Evolutionary conservation across 352 stramenopile species (phyloP).

Genomic region (Plasmopara halstedii): DNA sequence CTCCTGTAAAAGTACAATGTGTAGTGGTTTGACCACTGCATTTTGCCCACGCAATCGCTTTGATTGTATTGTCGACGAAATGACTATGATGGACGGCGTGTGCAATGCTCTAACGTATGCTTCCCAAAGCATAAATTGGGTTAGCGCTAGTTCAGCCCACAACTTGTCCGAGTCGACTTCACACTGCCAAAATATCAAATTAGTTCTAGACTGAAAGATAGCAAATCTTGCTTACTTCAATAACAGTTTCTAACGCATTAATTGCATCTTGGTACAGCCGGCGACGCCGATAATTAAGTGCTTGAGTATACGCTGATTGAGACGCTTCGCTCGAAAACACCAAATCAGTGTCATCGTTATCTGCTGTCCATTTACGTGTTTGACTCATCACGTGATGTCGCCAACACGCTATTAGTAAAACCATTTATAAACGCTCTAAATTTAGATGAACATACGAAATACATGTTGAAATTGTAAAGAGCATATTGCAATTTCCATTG

Average conservation of each 20-base stretch:
- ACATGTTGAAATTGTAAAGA: too few relatives aligned
- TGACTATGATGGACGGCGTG: slow-evolving; percentile 21
- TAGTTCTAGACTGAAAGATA: too few relatives aligned
- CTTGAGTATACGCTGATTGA: slow-evolving; percentile 21
- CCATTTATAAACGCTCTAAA: too few relatives aligned
- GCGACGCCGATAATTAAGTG: slow-evolving; percentile 26
- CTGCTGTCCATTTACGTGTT: too few relatives aligned
- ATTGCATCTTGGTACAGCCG: slow-evolving; percentile 35
- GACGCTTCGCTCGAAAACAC: slow-evolving; percentile 21
- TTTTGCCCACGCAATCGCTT: slow-evolving; percentile 3
- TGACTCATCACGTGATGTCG: too few relatives aligned
- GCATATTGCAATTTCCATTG: too few relatives aligned
- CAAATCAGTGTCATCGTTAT: slow-evolving; percentile 3
- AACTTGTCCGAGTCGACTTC: slow-evolving; percentile 48
- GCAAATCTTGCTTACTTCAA: slow-evolving; percentile 47
- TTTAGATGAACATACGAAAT: too few relatives aligned
- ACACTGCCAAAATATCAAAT: slow-evolving; percentile 19
- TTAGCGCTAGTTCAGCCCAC: slow-evolving; percentile 52
- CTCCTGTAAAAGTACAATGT: slow-evolving; percentile 28
- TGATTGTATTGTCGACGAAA: slow-evolving; percentile 4
- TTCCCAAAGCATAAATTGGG: slow-evolving; percentile 58
- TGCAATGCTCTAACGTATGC: slow-evolving; percentile 29
- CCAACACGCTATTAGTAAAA: too few relatives aligned
- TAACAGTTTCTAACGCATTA: slow-evolving; percentile 26
- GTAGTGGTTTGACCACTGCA: slow-evolving; percentile 10